Conservation (phyloP, 75 land plant genomes). For the Pinus albicaulis region DNA sequence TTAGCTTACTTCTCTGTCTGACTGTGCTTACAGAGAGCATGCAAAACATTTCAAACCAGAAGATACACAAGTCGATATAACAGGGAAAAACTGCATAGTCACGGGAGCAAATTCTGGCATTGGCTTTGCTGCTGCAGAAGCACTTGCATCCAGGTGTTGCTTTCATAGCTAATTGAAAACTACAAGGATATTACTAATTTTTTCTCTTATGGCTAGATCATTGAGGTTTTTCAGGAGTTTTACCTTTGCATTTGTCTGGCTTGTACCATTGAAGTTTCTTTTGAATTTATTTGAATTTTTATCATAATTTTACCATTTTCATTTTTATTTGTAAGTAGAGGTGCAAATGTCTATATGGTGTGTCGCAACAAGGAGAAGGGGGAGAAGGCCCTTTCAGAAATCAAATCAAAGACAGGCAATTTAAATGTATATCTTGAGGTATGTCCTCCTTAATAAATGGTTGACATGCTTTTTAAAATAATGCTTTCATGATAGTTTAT, state of each 20-base stretch:
- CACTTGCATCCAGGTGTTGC: slow-evolving; percentile 80
- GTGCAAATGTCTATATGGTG: slow-evolving; percentile 86
- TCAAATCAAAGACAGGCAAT: slow-evolving; percentile 78
- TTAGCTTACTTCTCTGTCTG: neutral
- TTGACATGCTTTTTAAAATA: neutral
- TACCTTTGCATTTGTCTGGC: neutral
- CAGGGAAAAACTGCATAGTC: slow-evolving; percentile 88
- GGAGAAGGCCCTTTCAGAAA: slow-evolving; percentile 77
- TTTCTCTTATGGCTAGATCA: slow-evolving; percentile 3
- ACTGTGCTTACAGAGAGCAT: slow-evolving; percentile 56
- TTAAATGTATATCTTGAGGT: slow-evolving; percentile 86
- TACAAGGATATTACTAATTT: neutral
- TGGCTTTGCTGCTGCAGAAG: slow-evolving; percentile 90
- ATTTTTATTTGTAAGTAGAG: slow-evolving; percentile 41
- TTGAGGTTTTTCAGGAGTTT: slow-evolving; percentile 46
- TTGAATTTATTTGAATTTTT: slow-evolving; percentile 1
- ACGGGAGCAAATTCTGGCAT: slow-evolving; percentile 99
- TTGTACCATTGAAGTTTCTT: neutral
- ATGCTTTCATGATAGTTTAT: neutral
- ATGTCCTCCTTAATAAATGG: neutral
- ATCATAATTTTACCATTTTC: neutral
- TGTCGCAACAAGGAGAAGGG: slow-evolving; percentile 94
- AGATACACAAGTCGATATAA: slow-evolving; percentile 63
- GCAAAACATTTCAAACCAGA: slow-evolving; percentile 68
- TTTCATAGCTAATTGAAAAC: neutral